Percentiles rank a stretch among this genome's conserved stretches.
These are phyloP conservation scores for Xylaria grammica DNA, from an alignment of 495 filamentous ascomycete genomes.

Conservation along the genomic window DNA sequence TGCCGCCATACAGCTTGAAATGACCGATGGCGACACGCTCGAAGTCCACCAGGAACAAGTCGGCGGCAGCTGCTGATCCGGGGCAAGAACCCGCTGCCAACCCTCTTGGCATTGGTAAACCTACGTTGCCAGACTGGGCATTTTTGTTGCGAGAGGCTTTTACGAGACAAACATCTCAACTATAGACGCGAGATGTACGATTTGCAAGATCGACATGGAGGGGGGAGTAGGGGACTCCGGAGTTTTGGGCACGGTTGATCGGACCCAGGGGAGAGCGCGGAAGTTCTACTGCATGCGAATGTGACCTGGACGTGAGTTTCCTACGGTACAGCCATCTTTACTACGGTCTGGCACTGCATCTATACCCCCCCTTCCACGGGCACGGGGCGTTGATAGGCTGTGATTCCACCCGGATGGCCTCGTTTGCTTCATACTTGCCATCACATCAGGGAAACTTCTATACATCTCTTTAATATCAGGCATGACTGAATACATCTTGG, in stretches of 20 bases:
- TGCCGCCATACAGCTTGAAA: slow-evolving; percentile 73
- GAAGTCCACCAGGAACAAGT: slow-evolving; percentile 99
- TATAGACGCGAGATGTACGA: slow-evolving; percentile 1
- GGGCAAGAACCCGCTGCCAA: not conserved
- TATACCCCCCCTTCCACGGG: not conserved
- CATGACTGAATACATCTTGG: slow-evolving; percentile 16
- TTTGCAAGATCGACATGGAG: slow-evolving; percentile 18
- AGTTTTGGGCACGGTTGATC: slow-evolving; percentile 13
- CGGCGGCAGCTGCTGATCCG: slow-evolving; percentile 61
- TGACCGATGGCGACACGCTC: slow-evolving; percentile 94
- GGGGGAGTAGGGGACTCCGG: slow-evolving; percentile 5
- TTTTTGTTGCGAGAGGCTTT: not conserved
- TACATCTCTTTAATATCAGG: slow-evolving; percentile 17
- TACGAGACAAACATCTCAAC: not conserved
- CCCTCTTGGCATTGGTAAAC: not conserved
- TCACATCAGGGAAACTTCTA: slow-evolving; percentile 1
- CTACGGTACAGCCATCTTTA: not conserved
- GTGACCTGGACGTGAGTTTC: not conserved
- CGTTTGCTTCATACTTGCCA: slow-evolving; percentile 10
- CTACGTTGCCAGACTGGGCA: not conserved
- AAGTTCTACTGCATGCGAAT: not conserved
- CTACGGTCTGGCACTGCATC: slow-evolving; percentile 1
- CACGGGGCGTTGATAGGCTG: slow-evolving; percentile 7
- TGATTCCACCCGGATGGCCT: slow-evolving; percentile 15
- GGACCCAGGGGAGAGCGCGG: not conserved